Conservation (phyloP, 2,329 filamentous ascomycete genomes). For the Aaosphaeria arxii region DNA sequence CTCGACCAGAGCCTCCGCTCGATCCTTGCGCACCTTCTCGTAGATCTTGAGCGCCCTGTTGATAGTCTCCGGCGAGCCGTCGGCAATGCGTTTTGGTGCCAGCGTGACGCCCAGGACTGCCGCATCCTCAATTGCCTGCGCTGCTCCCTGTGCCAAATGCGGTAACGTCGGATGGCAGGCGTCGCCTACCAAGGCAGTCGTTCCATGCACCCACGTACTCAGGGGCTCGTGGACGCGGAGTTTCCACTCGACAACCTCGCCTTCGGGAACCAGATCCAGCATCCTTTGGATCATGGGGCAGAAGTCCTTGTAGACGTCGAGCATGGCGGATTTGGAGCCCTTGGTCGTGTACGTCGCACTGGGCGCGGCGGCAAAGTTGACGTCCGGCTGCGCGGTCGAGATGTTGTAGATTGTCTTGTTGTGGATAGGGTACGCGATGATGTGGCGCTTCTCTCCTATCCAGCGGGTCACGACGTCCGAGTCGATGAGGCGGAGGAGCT, state of each 20-base stretch:
- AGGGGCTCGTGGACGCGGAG: conserved; percentile 61
- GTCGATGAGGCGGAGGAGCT: conserved; percentile 65
- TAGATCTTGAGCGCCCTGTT: conserved; percentile 55
- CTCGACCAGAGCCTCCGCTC: conserved; percentile 57
- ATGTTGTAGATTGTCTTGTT: conserved; percentile 67
- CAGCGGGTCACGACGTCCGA: conserved; percentile 67
- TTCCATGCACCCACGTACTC: conserved; percentile 58
- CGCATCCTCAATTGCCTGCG: conserved; percentile 64
- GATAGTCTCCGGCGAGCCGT: conserved; percentile 42
- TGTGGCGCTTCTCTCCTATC: conserved; percentile 73
- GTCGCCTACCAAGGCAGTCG: conserved; percentile 55
- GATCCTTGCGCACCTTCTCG: conserved; percentile 54
- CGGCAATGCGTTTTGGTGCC: conserved; percentile 45
- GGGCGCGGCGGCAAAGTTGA: conserved; percentile 55
- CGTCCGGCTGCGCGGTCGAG: conserved; percentile 60
- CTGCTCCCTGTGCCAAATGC: conserved; percentile 63
- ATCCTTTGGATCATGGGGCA: conserved; percentile 60
- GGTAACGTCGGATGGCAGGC: conserved; percentile 63
- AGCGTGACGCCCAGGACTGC: conserved; percentile 55
- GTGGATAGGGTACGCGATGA: conserved; percentile 74
- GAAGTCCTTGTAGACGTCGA: conserved; percentile 59
- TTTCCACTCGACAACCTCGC: conserved; percentile 67
- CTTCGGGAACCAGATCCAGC: conserved; percentile 60
- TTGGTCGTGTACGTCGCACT: conserved; percentile 63
- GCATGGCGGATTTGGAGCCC: conserved; percentile 59